These are phyloP conservation scores for Diaporthe sp. DNA, from an alignment of 2,329 filamentous ascomycete genomes.

Conservation along the genomic window DNA sequence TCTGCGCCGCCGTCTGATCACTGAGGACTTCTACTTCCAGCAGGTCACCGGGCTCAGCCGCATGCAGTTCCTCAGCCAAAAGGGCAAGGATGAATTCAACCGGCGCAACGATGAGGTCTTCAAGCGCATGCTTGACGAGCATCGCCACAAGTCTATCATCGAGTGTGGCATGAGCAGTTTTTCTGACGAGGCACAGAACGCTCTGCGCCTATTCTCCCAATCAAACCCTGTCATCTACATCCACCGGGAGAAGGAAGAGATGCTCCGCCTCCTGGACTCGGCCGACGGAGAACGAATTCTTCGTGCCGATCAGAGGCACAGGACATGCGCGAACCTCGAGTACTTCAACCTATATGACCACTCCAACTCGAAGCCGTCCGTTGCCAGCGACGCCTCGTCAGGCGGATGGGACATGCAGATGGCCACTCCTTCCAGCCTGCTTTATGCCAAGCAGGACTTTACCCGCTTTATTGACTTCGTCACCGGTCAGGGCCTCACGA, in stretches of 20 bases:
- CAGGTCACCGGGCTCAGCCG: constrained; percentile 73
- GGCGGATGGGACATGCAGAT: constrained; percentile 44
- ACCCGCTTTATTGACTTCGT: constrained; percentile 71
- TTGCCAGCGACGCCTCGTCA: constrained; percentile 43
- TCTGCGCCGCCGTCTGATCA: constrained; percentile 75
- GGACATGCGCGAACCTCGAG: constrained; percentile 77
- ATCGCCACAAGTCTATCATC: constrained; percentile 75
- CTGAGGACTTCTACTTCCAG: constrained; percentile 77
- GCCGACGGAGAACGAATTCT: constrained; percentile 70
- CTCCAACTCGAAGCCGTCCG: constrained; percentile 50
- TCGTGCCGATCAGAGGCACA: constrained; percentile 67
- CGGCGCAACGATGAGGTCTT: constrained; percentile 73
- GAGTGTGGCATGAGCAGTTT: constrained; percentile 77
- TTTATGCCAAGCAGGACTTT: constrained; percentile 73
- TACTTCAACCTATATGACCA: constrained; percentile 76
- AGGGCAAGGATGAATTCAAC: constrained; percentile 74
- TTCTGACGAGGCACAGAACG: constrained; percentile 69
- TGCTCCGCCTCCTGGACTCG: constrained; percentile 69
- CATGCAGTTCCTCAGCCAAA: constrained; percentile 70
- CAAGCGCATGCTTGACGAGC: constrained; percentile 70
- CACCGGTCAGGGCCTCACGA: constrained; percentile 65
- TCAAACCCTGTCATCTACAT: constrained; percentile 80
- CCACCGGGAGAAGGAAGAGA: constrained; percentile 74
- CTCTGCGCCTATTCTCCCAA: constrained; percentile 71
- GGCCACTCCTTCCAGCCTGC: constrained; percentile 69